A percentile compares a stretch with the other conserved stretches of the same genome.
phyloP scores from a whole-genome alignment of 2,329 filamentous ascomycete species.

The Leptographium wingfieldii region DNA sequence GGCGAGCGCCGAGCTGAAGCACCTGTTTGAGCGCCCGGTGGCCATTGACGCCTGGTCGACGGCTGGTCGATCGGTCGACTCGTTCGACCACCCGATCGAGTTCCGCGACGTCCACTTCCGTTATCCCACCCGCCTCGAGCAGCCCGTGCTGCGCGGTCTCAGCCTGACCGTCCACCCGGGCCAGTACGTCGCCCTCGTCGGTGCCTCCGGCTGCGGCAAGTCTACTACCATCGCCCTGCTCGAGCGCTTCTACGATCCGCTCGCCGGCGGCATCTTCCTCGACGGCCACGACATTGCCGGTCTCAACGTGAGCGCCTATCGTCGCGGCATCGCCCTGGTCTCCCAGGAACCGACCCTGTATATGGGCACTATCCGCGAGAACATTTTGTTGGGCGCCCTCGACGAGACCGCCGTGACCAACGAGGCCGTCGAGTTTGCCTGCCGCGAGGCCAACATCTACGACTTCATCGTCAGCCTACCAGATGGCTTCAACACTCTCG shows the following conservation, averaged over 20 bases:
- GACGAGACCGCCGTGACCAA: conserved; percentile 52
- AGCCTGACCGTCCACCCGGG: conserved; percentile 62
- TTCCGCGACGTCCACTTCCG: conserved; percentile 90
- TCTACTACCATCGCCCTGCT: conserved; percentile 83
- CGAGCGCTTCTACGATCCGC: conserved; percentile 88
- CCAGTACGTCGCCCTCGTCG: conserved; percentile 80
- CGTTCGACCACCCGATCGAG: conserved; percentile 58
- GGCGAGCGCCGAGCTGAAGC: conserved; percentile 68
- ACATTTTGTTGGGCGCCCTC: conserved; percentile 69
- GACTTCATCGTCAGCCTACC: conserved; percentile 76
- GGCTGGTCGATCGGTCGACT: conserved; percentile 48
- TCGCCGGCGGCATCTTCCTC: conserved; percentile 66
- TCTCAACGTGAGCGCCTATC: conserved; percentile 78
- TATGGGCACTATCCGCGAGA: conserved; percentile 82
- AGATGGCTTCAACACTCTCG: conserved; percentile 73
- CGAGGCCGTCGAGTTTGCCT: conserved; percentile 61
- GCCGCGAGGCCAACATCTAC: conserved; percentile 83
- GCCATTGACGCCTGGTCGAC: conserved; percentile 70
- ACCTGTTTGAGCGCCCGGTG: conserved; percentile 71
- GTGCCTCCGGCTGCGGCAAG: conserved; percentile 91
- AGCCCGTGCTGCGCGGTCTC: conserved; percentile 80
- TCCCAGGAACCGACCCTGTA: conserved; percentile 92
- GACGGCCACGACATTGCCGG: conserved; percentile 72
- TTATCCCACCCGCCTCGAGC: conserved; percentile 82
- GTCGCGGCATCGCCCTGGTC: conserved; percentile 72